phyloP scores from a whole-genome alignment of 2,329 filamentous ascomycete genomes.

The Pseudopyricularia javanii region DNA sequence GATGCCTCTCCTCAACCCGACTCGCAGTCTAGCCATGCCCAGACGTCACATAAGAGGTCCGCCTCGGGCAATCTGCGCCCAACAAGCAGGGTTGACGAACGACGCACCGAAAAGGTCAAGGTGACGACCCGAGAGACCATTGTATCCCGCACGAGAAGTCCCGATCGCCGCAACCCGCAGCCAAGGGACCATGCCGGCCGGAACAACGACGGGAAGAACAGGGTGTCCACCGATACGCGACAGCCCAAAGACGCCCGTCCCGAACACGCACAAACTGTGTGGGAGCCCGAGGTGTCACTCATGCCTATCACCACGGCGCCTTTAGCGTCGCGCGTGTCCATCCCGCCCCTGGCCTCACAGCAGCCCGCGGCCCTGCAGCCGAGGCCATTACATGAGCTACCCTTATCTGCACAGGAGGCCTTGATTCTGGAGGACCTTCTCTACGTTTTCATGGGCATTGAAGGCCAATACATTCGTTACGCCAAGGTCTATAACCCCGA shows the following conservation, averaged over 20 bases:
- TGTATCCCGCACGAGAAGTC: conserved; percentile 45
- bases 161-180: conserved; percentile 29
- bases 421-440: conserved; percentile 81
- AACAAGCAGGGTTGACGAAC: conserved; percentile 36
- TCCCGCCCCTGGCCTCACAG: conserved; percentile 58
- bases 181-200: conserved; percentile 21
- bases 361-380: conserved; percentile 61
- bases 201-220: conserved; percentile 23
- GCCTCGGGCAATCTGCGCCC: conserved; percentile 44
- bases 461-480: conserved; percentile 94
- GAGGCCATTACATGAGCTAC: conserved; percentile 54
- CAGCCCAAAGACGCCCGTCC: conserved; percentile 21
- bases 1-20: conserved; percentile 18
- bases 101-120: conserved; percentile 40
- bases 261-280: conserved; percentile 31
- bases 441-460: conserved; percentile 95
- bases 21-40: conserved; percentile 14
- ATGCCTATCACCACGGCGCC: conserved; percentile 57
- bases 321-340: conserved; percentile 46
- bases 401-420: conserved; percentile 71
- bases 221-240: conserved; percentile 13
- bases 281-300: conserved; percentile 71
- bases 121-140: conserved; percentile 51
- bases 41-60: conserved; percentile 41
- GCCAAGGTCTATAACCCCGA: conserved; percentile 69